phyloP scores from a whole-genome alignment of 2,329 filamentous ascomycete species.

The Nemania sp. region DNA sequence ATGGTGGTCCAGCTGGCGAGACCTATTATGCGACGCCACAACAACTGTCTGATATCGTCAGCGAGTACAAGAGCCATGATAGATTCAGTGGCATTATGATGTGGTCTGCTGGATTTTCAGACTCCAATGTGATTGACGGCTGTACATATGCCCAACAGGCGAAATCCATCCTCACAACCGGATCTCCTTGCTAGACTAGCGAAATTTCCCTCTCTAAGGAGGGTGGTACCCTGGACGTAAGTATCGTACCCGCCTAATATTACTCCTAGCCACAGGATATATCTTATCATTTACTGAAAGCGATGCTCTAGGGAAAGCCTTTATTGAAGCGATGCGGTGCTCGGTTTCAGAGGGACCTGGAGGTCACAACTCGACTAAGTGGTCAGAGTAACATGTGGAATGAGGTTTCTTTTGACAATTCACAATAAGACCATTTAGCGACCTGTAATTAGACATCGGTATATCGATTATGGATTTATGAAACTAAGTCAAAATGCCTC shows the following conservation, averaged over 20 bases:
- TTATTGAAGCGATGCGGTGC: neutral
- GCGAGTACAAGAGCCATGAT: constrained; percentile 46
- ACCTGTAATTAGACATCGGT: constrained; percentile 9
- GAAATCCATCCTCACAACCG: constrained; percentile 53
- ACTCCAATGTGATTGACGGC: constrained; percentile 51
- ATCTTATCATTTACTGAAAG: too few relatives aligned
- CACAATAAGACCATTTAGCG: constrained; percentile 9
- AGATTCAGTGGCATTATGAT: constrained; percentile 56
- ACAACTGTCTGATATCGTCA: constrained; percentile 49
- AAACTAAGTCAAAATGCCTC: neutral
- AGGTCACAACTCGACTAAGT: constrained; percentile 24
- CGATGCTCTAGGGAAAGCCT: too few relatives aligned
- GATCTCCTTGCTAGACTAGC: constrained; percentile 45
- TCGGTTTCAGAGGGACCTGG: constrained; percentile 3
- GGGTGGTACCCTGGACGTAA: neutral
- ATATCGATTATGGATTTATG: constrained; percentile 13
- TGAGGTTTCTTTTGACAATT: constrained; percentile 10
- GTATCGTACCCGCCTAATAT: neutral
- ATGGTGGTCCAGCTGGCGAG: constrained; percentile 49
- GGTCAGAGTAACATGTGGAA: constrained; percentile 13
- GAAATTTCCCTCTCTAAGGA: neutral
- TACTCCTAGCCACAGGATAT: neutral
- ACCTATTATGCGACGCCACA: constrained; percentile 53
- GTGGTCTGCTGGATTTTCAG: constrained; percentile 58
- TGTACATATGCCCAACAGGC: constrained; percentile 58